Percentiles rank a stretch among this genome's conserved stretches.
Evolutionary conservation across 1,284 basidiomycete species (phyloP).

Genomic region (Ceratobasidium sp.): DNA sequence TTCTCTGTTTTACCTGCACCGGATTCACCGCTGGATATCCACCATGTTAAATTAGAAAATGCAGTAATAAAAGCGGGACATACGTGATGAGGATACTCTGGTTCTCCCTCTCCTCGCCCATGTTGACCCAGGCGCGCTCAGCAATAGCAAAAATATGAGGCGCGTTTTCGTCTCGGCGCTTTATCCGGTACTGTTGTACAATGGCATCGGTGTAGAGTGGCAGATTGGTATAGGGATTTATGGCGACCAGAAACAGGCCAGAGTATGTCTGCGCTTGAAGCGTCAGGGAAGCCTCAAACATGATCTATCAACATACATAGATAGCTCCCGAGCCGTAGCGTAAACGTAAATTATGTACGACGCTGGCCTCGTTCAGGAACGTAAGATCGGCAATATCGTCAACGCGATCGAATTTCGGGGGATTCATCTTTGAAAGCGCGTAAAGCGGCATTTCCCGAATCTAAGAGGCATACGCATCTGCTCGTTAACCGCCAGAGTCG

Average conservation of each 20-base stretch:
- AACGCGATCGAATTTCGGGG: slow-evolving; percentile 97
- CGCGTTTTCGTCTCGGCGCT: slow-evolving; percentile 92
- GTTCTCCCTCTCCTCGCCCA: slow-evolving; percentile 96
- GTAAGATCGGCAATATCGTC: slow-evolving; percentile 99
- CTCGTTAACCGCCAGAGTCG: slow-evolving; percentile 21
- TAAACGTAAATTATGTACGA: slow-evolving; percentile 94
- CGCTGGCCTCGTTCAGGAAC: slow-evolving; percentile 97
- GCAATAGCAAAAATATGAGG: slow-evolving; percentile 99
- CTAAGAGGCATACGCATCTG: slow-evolving; percentile 55
- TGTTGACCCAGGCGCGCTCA: slow-evolving; percentile 97
- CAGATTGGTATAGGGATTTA: slow-evolving; percentile 95
- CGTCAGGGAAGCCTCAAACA: not conserved
- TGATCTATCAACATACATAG: slow-evolving; percentile 74
- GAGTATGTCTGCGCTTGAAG: slow-evolving; percentile 81
- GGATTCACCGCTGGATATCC: slow-evolving; percentile 83
- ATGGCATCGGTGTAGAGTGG: slow-evolving; percentile 95
- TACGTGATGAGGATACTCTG: slow-evolving; percentile 99
- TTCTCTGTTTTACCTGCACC: slow-evolving; percentile 99
- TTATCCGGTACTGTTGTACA: slow-evolving; percentile 91
- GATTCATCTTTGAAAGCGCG: slow-evolving; percentile 93
- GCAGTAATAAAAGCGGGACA: slow-evolving; percentile 54
- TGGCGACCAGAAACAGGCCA: slow-evolving; percentile 95
- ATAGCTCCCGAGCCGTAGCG: slow-evolving; percentile 94
- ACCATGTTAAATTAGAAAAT: not conserved
- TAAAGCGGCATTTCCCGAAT: slow-evolving; percentile 80